Base-by-base conservation (phyloP, 2,329 filamentous ascomycete genomes). In the Talaromyces sp. region DNA sequence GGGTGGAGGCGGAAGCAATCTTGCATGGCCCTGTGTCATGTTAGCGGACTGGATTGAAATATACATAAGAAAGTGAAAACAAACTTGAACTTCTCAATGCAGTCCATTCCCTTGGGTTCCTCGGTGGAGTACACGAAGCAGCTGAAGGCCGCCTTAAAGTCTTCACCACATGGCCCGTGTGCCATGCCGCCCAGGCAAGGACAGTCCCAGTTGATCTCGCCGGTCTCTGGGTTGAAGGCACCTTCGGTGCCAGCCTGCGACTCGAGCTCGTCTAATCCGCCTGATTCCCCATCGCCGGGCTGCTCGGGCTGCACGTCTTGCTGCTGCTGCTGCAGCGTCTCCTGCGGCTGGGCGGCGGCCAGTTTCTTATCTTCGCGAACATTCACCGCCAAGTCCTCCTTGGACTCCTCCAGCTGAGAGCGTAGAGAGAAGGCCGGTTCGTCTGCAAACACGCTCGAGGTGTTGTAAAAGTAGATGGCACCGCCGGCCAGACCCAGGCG, bases 141-240 rank as follows among this genome's bases (percentile, higher is more conserved):
- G 84, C 92, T 96, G 71, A 99, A 99, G 0, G 95, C 95, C 26
- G 88, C 87, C 81, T 89, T 92, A 84, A 99, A 99, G 71, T 98
- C 88, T 73, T 96, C 91, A 54, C 95, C 95, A 73, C 95, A 99
- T 58, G 95, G 95, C 0, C 95, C 95, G 72, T 96, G 80, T 8
- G 95, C 95, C 95, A 99, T 99, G 58, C 95, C 95, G 55, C 95
- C 95, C 35, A 99, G 81, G 75, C 95, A 99, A 17, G 95, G 95
- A 77, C 95, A 99, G 75, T 98, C 95, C 95, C 95, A 99, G 82
- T 99, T 99, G 79, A 99, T 99, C 83, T 99, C 95, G 68, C 95
- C 95, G 10, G 95, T 99, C 80, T 98, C 95, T 2, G 93, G 92
- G 77, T 99, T 96, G 81, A 98, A 99, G 0, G 95, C 95, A 59